A percentile compares a stretch with the other conserved stretches of the same genome.
These are phyloP conservation scores for Capsella rubella DNA, from an alignment of 441 rosid genomes.

Conservation along the genomic window DNA sequence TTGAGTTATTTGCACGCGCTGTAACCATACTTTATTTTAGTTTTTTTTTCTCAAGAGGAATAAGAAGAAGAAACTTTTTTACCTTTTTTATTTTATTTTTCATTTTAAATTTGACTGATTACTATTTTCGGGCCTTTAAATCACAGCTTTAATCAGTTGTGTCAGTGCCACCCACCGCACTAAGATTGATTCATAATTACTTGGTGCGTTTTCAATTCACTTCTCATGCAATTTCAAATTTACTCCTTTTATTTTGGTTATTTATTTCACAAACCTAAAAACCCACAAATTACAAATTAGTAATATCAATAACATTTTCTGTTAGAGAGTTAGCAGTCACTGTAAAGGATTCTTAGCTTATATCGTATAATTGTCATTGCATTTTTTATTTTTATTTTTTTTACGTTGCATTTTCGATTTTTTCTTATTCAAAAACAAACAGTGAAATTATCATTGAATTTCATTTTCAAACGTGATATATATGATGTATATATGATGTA, in stretches of 20 bases:
- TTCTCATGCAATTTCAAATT: neutral
- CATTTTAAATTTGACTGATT: constrained; percentile 28
- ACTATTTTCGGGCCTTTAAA: constrained; percentile 50
- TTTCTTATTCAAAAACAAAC: neutral
- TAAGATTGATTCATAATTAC: constrained; percentile 69
- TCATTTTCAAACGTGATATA: neutral
- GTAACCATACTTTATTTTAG: no score
- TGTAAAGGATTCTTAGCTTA: neutral
- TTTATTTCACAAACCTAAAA: neutral
- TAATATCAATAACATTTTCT: neutral
- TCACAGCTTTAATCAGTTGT: constrained; percentile 52
- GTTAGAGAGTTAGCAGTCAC: neutral
- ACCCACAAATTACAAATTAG: neutral
- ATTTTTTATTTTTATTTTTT: no score
- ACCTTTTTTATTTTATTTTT: constrained; percentile 10
- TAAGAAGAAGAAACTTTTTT: constrained; percentile 31
- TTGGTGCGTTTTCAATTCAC: constrained; percentile 34
- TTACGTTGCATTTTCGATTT: neutral
- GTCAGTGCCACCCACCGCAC: constrained; percentile 86
- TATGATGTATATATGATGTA: neutral
- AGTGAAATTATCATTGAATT: neutral
- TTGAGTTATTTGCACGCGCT: constrained; percentile 11
- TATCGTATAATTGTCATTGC: no score
- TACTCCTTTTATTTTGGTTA: neutral
- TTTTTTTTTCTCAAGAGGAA: neutral